Evolutionary conservation across 106 monocot genomes (phyloP).

Genomic region (Agapanthus africanus): DNA sequence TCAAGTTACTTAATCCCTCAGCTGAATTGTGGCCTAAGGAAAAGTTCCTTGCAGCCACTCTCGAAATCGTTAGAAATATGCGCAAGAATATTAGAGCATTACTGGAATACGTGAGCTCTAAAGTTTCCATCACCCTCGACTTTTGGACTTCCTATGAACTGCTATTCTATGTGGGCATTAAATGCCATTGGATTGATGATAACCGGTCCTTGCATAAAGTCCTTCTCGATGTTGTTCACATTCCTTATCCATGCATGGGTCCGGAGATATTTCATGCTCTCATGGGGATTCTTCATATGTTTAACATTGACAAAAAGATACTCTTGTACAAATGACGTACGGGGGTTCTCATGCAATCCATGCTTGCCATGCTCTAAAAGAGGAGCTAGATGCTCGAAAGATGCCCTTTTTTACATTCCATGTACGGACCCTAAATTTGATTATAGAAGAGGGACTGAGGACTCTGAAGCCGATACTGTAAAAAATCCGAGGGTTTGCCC

Average conservation of each 20-base stretch:
- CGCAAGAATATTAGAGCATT: slow-evolving; percentile 56
- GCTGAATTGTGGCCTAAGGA: slow-evolving; percentile 65
- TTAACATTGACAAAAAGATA: slow-evolving; percentile 54
- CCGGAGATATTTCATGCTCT: slow-evolving; percentile 50
- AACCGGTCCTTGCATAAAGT: slow-evolving; percentile 62
- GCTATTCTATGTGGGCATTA: slow-evolving; percentile 60
- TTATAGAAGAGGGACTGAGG: slow-evolving; percentile 66
- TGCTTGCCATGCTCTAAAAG: slow-evolving; percentile 61
- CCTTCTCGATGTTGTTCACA: slow-evolving; percentile 65
- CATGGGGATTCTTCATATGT: slow-evolving; percentile 36
- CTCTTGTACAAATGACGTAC: slow-evolving; percentile 73
- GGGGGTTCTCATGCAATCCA: slow-evolving; percentile 48
- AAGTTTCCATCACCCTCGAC: slow-evolving; percentile 62
- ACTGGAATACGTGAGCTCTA: slow-evolving; percentile 48
- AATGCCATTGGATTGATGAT: slow-evolving; percentile 79
- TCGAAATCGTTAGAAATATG: slow-evolving; percentile 63
- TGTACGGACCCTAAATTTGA: slow-evolving; percentile 65
- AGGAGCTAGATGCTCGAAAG: slow-evolving; percentile 64
- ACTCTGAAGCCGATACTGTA: slow-evolving; percentile 47
- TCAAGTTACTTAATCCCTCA: slow-evolving; percentile 57
- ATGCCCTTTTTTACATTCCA: slow-evolving; percentile 55
- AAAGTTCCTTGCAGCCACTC: slow-evolving; percentile 34
- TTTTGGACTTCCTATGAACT: slow-evolving; percentile 89
- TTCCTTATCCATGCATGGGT: slow-evolving; percentile 56
- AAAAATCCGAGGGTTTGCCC: slow-evolving; percentile 67